Base-by-base conservation (phyloP, 148 eudicot species). In the Rheum nobile region DNA sequence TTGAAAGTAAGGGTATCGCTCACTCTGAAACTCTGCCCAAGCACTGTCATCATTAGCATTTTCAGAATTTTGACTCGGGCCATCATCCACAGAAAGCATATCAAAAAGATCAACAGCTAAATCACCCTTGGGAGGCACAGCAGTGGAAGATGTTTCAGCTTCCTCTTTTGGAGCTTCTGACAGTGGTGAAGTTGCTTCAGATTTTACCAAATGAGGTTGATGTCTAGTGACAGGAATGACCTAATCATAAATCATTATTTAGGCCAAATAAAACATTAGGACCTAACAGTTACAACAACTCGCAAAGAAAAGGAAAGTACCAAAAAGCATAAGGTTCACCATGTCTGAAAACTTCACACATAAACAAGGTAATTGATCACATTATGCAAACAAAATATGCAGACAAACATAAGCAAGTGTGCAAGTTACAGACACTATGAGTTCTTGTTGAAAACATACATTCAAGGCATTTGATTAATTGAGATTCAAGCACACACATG, bases 21-120 rank as follows among this genome's bases (percentile, higher is more conserved):
- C 86, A 95, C 99, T 86, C 77, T 91, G 99, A 73, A 94, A 95
- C 71, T 96, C 97, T 32, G 96, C 97, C 97, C 99, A 91, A 71
- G 79, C 61, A 84, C 90, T 96, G 75, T 91, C 97, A 74, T 85
- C 83, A 71, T 85, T 75, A 75, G 82, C 78, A 83, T 57, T 86
- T 55, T 65, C 93, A 35, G 89, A 75, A 81, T 76, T 87, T 71
- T 87, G 94, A 83, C 72, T 77, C 22, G 96, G 82, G 68, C 41
- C 83, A 67, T 67, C 71, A 77, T 94, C 96, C 86, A 89, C 81
- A 43, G 99, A 91, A 78, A 95, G 96, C 90, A 95, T 91, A 83
- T 85, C 63, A 73, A 95, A 90, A 75, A 95, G 97, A 84, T 95
- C 93, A 77, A 93, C 88, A 63, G 96, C 92, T 85, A 70, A 87